These are phyloP conservation scores for Fusarium armeniacum DNA, from an alignment of 2,329 filamentous ascomycete genomes.

Conservation along the genomic window DNA sequence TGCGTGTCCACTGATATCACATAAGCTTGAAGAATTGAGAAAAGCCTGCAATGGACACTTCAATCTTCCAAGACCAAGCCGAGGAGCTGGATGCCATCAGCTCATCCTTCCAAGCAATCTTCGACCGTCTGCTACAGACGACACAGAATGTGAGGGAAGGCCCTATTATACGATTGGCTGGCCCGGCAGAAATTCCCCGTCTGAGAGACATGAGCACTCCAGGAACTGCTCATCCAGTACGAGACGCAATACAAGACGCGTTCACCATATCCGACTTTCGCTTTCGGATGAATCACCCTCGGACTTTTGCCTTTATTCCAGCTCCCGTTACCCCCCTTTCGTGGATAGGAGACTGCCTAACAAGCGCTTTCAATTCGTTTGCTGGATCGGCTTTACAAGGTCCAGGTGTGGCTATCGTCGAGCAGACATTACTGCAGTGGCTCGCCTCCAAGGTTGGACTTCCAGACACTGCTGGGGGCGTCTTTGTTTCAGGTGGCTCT, in stretches of 20 bases:
- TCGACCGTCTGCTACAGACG: conserved; percentile 5
- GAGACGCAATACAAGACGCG: conserved; percentile 12
- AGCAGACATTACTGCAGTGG: conserved; percentile 22
- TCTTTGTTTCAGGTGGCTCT: conserved; percentile 24
- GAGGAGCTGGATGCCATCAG: conserved; percentile 13
- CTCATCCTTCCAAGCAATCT: conserved; percentile 10
- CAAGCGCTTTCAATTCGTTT: conserved; percentile 25
- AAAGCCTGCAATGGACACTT: neutral
- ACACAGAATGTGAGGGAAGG: conserved; percentile 10
- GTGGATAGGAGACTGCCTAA: conserved; percentile 18
- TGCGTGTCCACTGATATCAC: too few relatives aligned
- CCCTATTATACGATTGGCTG: conserved; percentile 8
- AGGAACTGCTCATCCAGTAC: neutral
- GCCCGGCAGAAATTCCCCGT: neutral
- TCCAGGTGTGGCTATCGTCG: conserved; percentile 13
- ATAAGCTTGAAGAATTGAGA: too few relatives aligned
- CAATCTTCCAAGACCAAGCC: neutral
- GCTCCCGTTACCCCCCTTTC: conserved; percentile 11
- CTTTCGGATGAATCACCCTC: conserved; percentile 24
- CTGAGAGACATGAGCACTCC: conserved; percentile 20
- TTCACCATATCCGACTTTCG: conserved; percentile 20
- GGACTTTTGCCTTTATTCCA: conserved; percentile 17
- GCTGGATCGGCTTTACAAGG: conserved; percentile 21
- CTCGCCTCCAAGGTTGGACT: conserved; percentile 13
- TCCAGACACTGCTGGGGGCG: conserved; percentile 12